phyloP scores from a whole-genome alignment of 768 basidiomycete species.

The Mycena leptocephala region DNA sequence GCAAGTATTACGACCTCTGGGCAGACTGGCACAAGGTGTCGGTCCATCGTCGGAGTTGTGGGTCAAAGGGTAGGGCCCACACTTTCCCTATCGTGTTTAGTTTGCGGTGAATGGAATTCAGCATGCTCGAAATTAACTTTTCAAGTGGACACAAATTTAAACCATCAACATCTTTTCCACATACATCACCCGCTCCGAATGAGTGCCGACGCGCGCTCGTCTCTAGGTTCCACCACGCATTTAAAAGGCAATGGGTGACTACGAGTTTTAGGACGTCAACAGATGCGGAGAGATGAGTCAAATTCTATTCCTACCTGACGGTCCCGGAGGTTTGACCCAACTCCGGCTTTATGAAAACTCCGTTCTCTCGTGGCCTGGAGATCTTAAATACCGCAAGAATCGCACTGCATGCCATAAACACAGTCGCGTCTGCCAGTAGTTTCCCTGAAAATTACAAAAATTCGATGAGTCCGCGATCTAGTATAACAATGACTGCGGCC shows the following conservation, averaged over 20 bases:
- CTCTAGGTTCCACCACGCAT: constrained; percentile 17
- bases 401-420: constrained; percentile 22
- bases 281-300: too few relatives aligned
- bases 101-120: too few relatives aligned
- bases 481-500: background rate
- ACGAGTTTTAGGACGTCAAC: background rate
- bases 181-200: background rate
- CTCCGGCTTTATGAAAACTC: background rate
- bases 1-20: too few relatives aligned
- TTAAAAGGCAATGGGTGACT: constrained; percentile 21
- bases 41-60: too few relatives aligned
- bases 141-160: too few relatives aligned
- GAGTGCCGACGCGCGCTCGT: background rate
- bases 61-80: too few relatives aligned
- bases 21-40: too few relatives aligned
- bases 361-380: constrained; percentile 8
- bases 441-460: background rate
- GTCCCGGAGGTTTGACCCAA: constrained; percentile 17
- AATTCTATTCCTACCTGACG: constrained; percentile 2
- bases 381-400: constrained; percentile 23
- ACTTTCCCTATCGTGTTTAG: too few relatives aligned
- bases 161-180: too few relatives aligned
- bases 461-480: background rate
- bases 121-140: too few relatives aligned
- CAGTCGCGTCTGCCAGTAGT: constrained; percentile 1